phyloP scores from a whole-genome alignment of 202 grass and related monocot genomes.

The Brachypodium distachyon region DNA sequence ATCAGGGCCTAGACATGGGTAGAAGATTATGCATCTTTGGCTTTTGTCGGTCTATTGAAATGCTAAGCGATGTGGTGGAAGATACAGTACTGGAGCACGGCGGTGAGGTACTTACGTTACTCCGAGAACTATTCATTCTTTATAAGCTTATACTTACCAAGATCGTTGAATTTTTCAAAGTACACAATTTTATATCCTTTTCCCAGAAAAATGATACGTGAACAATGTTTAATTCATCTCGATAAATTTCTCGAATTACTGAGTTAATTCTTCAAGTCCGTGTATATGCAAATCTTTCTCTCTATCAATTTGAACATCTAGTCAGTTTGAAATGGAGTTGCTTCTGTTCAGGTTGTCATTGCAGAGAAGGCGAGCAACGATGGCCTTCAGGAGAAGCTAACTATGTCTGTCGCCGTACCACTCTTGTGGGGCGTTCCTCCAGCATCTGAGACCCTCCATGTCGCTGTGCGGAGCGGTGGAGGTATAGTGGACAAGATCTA shows the following conservation, averaged over 20 bases:
- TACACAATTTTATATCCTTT: no score
- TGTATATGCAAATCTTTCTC: neutral
- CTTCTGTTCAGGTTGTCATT: constrained; percentile 51
- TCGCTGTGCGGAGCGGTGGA: constrained; percentile 81
- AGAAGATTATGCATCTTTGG: constrained; percentile 96
- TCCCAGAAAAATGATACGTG: no score
- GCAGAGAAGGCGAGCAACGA: constrained; percentile 78
- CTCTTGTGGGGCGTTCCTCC: constrained; percentile 94
- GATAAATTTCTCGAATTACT: no score
- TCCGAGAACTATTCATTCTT: neutral
- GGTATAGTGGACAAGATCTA: constrained; percentile 98
- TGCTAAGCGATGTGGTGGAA: constrained; percentile 94
- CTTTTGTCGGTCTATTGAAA: constrained; percentile 95
- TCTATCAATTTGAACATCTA: neutral
- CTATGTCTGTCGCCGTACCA: constrained; percentile 84
- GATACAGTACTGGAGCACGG: constrained; percentile 90
- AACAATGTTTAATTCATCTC: no score
- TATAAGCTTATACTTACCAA: neutral
- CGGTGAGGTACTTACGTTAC: constrained; percentile 58
- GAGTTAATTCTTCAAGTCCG: neutral
- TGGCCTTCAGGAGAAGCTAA: constrained; percentile 88
- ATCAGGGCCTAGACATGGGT: constrained; percentile 83
- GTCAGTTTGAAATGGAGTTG: neutral
- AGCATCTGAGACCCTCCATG: constrained; percentile 74
- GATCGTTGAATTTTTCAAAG: neutral